Conservation (phyloP, 306 rosid species). For the Fragaria nilgerrensis region DNA sequence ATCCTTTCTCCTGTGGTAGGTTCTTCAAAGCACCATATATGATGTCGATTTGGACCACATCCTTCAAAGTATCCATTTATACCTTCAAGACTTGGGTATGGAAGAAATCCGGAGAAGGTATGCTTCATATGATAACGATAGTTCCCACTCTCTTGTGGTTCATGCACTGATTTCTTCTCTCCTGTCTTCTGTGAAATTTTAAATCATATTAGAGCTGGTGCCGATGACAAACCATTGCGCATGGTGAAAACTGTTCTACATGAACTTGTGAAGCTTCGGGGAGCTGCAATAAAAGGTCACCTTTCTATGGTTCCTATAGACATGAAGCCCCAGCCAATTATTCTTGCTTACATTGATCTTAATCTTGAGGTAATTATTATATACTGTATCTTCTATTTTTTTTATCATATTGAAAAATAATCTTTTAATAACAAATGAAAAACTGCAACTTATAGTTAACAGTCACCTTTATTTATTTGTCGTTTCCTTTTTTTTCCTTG, state of each 20-base stretch:
- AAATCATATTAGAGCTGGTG: constrained; percentile 74
- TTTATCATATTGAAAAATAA: background rate
- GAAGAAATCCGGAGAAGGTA: constrained; percentile 99
- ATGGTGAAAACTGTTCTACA: constrained; percentile 99
- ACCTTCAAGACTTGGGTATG: constrained; percentile 97
- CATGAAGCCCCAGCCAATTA: constrained; percentile 94
- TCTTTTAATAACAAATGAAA: background rate
- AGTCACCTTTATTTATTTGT: background rate
- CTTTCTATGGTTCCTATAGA: constrained; percentile 99
- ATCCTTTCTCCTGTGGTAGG: constrained; percentile 48
- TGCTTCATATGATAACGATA: background rate
- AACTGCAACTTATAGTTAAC: background rate
- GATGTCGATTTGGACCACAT: constrained; percentile 94
- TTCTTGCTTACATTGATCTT: constrained; percentile 97
- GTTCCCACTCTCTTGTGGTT: background rate
- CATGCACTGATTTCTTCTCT: constrained; percentile 23
- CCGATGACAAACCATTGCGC: constrained; percentile 96
- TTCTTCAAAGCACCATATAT: constrained; percentile 94
- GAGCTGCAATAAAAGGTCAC: constrained; percentile 97
- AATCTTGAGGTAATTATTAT: constrained; percentile 77
- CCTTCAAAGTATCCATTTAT: constrained; percentile 97
- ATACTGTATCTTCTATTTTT: background rate
- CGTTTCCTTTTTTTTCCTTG: background rate
- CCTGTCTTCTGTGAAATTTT: background rate
- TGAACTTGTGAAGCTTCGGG: constrained; percentile 99